Conservation (phyloP, 805 yeast genomes). For the Lachancea kluyveri region DNA sequence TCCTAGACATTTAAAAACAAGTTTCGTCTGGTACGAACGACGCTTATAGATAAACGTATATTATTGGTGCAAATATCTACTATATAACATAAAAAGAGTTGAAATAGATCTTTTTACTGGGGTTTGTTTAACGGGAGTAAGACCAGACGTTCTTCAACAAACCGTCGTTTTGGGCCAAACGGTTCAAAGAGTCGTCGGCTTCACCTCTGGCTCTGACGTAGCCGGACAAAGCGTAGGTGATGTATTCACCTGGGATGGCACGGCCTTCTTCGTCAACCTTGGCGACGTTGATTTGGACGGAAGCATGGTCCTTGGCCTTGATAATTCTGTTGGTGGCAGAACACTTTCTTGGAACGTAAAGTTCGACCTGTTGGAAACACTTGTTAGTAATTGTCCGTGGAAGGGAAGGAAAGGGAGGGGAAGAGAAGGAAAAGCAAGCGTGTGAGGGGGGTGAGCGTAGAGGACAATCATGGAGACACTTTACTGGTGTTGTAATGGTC, state of each 20-base stretch:
- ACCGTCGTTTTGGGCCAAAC: conserved; percentile 99
- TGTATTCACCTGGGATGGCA: conserved; percentile 82
- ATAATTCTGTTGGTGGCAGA: conserved; percentile 99
- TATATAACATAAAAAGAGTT: conserved; percentile 4
- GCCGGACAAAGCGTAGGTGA: conserved; percentile 96
- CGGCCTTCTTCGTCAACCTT: conserved; percentile 96
- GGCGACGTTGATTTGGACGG: conserved; percentile 98
- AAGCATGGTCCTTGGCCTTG: conserved; percentile 99
- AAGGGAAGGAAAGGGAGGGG: not conserved
- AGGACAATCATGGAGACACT: too few species aligned
- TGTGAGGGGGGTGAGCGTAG: too few species aligned
- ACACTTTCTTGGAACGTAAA: conserved; percentile 99
- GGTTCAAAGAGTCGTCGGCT: conserved; percentile 98
- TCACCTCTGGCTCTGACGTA: conserved; percentile 99
- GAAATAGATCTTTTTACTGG: not conserved
- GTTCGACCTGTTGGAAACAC: conserved; percentile 69
- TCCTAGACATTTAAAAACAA: too few species aligned
- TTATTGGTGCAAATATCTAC: conserved; percentile 8
- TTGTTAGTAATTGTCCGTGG: conserved; percentile 17
- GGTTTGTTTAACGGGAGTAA: conserved; percentile 70
- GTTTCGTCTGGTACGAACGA: too few species aligned
- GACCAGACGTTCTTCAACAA: conserved; percentile 93
- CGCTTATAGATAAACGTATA: conserved; percentile 6
- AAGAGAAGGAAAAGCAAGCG: too few species aligned
- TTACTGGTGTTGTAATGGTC: too few species aligned